Base-by-base conservation (phyloP, 768 basidiomycete genomes). In the Suillus variegatus region DNA sequence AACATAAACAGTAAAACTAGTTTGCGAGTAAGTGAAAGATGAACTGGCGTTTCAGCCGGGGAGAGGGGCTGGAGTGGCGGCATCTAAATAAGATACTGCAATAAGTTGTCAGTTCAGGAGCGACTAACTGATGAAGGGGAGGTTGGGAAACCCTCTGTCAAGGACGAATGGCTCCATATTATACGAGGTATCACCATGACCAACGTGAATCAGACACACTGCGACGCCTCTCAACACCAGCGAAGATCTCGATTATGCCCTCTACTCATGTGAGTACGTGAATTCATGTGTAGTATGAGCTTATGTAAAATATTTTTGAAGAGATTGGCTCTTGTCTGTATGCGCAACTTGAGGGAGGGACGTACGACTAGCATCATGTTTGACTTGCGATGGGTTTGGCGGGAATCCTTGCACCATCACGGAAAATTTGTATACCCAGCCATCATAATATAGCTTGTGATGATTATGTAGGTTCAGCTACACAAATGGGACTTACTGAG, bases 1-100 rank as follows among this genome's bases (percentile, higher is more conserved):
- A 83, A 77, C 16, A 81, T 65, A 13, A 68, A 36, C 2, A 84
- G 72, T 20, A 84, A 65, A 25, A 73, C n/a, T 1, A 57, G 63
- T 70, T 74, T 80, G 63, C 70, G 74, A 46, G 65, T 57, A 56
- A 52, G 65, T 43, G 73, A 77, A 60, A 75, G 55, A 51, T 69
- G 61, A 36, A 52, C 32, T 35, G 51, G 18, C 3, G 61, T 66
- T 43, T 64, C 55, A 25, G 20, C 5, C 3, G 63, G 56, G 13
- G 62, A 55, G 28, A 51, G 13, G 40, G 60, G 51, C 6, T 9
- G 55, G 12, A 22, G 46, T 61, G 51, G 38, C 20, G 43, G 54
- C 72, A 75, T 73, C 44, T 55, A 54, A 60, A 38, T 1, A 14
- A 22, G 10, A 51, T 44, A 25, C 13, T 44, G 47, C 28, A 65